Evolutionary conservation across 192 early-diverging fungal genomes (phyloP).

Genomic region (Lobosporangium transversale): DNA sequence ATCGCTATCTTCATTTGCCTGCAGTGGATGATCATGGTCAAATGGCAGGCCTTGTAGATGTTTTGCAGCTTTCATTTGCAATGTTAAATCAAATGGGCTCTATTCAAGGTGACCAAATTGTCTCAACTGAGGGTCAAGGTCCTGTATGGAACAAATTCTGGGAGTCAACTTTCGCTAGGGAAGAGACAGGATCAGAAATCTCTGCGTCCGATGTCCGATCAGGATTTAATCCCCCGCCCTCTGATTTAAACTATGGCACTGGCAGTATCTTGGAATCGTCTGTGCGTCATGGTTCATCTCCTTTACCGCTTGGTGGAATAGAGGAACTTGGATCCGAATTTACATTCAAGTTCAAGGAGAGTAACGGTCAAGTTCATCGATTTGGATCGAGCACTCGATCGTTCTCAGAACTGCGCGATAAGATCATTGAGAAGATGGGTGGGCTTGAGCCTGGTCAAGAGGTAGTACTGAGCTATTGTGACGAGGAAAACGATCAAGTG

Average conservation of each 20-base stretch:
- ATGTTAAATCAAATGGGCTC: constrained; percentile 79
- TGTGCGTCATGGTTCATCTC: constrained; percentile 16
- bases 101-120: constrained; percentile 40
- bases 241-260: constrained; percentile 33
- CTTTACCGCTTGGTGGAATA: constrained; percentile 5
- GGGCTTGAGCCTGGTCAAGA: constrained; percentile 25
- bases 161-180: constrained; percentile 53
- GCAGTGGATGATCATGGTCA: constrained; percentile 71
- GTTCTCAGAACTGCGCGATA: constrained; percentile 61
- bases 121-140: constrained; percentile 32
- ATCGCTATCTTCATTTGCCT: constrained; percentile 80
- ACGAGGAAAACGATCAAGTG: constrained; percentile 90
- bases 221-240: constrained; percentile 17
- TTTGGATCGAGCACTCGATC: constrained; percentile 62
- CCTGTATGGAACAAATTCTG: constrained; percentile 60
- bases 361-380: constrained; percentile 73
- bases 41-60: constrained; percentile 81
- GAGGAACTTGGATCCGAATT: constrained; percentile 47
- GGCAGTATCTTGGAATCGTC: constrained; percentile 30
- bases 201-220: constrained; percentile 41
- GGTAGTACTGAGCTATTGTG: constrained; percentile 70
- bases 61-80: constrained; percentile 81
- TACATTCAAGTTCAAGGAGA: constrained; percentile 71
- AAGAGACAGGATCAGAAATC: constrained; percentile 48
- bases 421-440: constrained; percentile 67